Evolutionary conservation across 1,284 basidiomycete species (phyloP), one percentile per base, ranked within the genome.

Genomic region (Trametes pubescens): DNA sequence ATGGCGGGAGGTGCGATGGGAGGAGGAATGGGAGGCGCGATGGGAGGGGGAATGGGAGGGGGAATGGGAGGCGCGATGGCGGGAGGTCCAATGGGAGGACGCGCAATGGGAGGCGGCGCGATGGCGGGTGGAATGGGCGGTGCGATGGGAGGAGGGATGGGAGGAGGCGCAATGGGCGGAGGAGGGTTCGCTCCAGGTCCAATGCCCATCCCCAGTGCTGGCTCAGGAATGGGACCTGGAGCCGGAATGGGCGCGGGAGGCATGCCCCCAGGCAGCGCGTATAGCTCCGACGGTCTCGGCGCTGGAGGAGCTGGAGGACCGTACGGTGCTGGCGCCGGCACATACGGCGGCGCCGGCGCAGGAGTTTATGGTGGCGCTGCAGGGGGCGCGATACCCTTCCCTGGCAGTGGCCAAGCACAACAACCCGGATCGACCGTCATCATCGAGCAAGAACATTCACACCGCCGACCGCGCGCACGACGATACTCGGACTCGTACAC

Each of bases 401-500:
- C 40, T 22, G 58, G 58, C n/a, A 40, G 47, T 18, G 53, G 32
- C 1, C 58, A 44, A n/a, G 51, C 16, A 8, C 47, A 34, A 13
- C 59, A 52, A 13, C 52, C 53, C 24, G 51, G 44, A 16, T 22
- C 60, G 29, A 61, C 60, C 1, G 54, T 61, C 38, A 46, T 61
- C 53, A 61, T 61, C 60, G 22, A 56, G 1, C 35, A 29, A 13
- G 47, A 40, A 1, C 3, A 11, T 16, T 38, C 40, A 43, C 14
- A 7, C 13, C 60, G 53, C n/a, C 53, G 60, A 1, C 60, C 60
- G 8, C 60, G 53, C 38, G 47, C 53, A 1, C 53, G 60, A 16
- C 47, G 60, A 0, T 61, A 61, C 47, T 61, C 60, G 7, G 60
- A 61, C 32, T 61, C 60, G 21, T 61, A 61, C 47, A 37, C 35